Evolutionary conservation across 176 grass and related monocot genomes (phyloP).

Genomic region (Hsuehochloa calcarea): DNA sequence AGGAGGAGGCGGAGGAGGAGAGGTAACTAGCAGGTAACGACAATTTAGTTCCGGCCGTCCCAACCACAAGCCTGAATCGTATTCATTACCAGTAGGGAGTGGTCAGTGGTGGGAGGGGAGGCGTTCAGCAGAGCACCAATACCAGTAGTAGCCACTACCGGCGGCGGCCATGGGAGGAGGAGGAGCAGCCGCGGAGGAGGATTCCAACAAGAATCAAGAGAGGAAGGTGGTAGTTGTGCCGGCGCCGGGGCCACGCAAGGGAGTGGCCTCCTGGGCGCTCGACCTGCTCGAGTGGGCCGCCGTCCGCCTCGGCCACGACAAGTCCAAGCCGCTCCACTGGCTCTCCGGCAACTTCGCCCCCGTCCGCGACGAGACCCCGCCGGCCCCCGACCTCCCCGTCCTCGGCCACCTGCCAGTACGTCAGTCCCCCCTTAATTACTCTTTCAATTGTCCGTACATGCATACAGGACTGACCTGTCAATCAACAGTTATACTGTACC

Average conservation of each 20-base stretch:
- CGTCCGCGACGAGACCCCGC: constrained; percentile 73
- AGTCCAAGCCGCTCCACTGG: constrained; percentile 61
- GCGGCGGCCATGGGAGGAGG: constrained; percentile 45
- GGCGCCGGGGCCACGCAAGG: constrained; percentile 63
- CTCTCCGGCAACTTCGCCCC: constrained; percentile 90
- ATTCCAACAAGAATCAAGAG: background rate
- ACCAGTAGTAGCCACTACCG: background rate
- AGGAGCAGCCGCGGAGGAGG: background rate
- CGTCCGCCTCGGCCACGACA: constrained; percentile 63
- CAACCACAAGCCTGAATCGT: background rate
- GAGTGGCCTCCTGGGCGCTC: constrained; percentile 54
- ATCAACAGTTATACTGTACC: background rate
- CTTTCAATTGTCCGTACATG: background rate
- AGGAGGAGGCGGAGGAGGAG: too few species aligned
- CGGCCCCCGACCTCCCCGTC: constrained; percentile 59
- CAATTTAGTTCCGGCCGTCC: background rate
- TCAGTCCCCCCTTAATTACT: background rate
- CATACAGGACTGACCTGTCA: background rate
- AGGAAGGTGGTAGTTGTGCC: constrained; percentile 32
- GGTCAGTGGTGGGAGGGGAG: background rate
- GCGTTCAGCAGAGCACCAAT: too few species aligned
- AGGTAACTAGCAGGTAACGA: background rate
- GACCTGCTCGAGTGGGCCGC: constrained; percentile 60
- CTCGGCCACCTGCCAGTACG: constrained; percentile 51
- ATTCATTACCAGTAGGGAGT: background rate